Conservation (phyloP, 176 grass and related monocot genomes). For the Ensete ventricosum region DNA sequence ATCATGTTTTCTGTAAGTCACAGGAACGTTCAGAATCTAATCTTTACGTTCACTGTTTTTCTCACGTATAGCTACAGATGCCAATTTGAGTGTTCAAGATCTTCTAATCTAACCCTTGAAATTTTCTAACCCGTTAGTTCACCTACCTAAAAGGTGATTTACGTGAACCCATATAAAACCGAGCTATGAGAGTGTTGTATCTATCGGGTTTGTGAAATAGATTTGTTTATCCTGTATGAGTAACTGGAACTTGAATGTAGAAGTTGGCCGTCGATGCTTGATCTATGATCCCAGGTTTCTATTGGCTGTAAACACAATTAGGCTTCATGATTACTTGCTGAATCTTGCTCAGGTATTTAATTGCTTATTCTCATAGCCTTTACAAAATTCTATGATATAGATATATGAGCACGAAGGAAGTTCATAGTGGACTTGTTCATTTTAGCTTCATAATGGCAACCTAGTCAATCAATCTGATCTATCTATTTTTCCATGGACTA, state of each 20-base stretch:
- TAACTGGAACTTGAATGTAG: not conserved
- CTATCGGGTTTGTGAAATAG: not conserved
- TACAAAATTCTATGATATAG: not conserved
- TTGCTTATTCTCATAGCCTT: not conserved
- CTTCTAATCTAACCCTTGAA: too few relatives aligned
- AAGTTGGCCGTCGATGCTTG: not conserved
- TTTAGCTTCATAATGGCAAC: not conserved
- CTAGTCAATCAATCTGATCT: not conserved
- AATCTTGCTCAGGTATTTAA: not conserved
- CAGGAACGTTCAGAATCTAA: too few relatives aligned
- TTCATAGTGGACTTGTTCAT: not conserved
- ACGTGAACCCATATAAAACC: not conserved
- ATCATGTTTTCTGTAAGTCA: too few relatives aligned
- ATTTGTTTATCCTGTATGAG: not conserved
- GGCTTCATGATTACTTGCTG: too few relatives aligned
- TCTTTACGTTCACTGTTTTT: too few relatives aligned
- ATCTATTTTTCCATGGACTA: not conserved
- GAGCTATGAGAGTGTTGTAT: not conserved
- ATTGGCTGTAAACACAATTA: not conserved
- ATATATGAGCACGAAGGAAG: not conserved
- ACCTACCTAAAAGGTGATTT: not conserved
- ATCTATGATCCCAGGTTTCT: not conserved
- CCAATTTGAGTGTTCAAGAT: too few relatives aligned
- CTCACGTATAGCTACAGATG: too few relatives aligned
- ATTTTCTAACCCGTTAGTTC: not conserved